phyloP scores from a whole-genome alignment of 78 protist species.

The Capsaspora owczarzaki region DNA sequence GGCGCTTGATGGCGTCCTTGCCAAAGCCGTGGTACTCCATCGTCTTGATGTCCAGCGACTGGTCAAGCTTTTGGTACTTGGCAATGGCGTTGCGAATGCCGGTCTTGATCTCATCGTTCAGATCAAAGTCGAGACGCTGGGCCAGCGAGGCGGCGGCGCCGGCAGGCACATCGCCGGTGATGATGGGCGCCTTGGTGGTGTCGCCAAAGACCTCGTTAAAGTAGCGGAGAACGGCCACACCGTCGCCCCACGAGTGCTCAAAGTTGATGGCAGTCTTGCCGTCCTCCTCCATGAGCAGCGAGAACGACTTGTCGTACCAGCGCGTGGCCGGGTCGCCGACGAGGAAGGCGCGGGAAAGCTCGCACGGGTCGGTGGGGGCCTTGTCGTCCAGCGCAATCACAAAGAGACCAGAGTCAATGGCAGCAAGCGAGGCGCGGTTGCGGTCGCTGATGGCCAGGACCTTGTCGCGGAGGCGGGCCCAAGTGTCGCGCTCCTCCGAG shows the following conservation, averaged over 20 bases:
- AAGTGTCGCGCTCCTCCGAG: conserved; percentile 14
- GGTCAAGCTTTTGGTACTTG: neutral
- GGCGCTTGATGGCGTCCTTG: neutral
- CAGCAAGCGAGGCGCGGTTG: neutral
- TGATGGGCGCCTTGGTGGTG: neutral
- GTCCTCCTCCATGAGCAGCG: conserved; percentile 14
- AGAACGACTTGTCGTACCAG: conserved; percentile 33
- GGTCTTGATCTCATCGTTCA: neutral
- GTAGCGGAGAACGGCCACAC: conserved; percentile 31
- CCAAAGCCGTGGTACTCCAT: conserved; percentile 17
- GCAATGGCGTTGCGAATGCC: neutral
- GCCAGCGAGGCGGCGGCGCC: neutral
- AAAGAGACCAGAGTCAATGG: conserved; percentile 29
- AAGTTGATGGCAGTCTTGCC: conserved; percentile 20
- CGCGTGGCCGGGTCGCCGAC: conserved; percentile 6
- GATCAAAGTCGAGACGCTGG: neutral
- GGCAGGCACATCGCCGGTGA: neutral
- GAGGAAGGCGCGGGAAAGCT: neutral
- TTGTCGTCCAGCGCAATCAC: conserved; percentile 27
- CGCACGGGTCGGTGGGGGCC: neutral
- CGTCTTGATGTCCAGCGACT: conserved; percentile 12
- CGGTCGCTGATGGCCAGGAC: neutral
- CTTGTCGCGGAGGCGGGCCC: conserved; percentile 24
- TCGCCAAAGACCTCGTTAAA: conserved; percentile 19
- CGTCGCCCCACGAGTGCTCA: conserved; percentile 53